Conservation (phyloP, 306 rosid genomes). For the Castanopsis chinensis region DNA sequence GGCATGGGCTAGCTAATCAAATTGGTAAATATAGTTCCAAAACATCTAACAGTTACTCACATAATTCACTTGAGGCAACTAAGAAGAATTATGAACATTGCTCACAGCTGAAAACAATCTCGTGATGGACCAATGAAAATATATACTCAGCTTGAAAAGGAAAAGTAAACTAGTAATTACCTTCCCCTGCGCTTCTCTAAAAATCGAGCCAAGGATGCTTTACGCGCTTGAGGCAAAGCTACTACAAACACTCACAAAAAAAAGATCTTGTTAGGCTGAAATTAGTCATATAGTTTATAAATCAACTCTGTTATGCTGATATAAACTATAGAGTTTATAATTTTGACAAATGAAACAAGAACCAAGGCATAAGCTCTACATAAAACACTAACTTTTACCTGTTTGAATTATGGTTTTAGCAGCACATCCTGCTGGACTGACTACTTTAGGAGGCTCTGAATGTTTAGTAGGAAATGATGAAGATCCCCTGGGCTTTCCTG, state of each 20-base stretch:
- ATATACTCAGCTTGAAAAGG: neutral
- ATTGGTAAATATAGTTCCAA: neutral
- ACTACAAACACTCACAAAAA: conserved; percentile 28
- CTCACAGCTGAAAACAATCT: neutral
- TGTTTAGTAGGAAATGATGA: conserved; percentile 35
- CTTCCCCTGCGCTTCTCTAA: conserved; percentile 96
- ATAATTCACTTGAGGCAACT: neutral
- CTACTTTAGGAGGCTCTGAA: conserved; percentile 44
- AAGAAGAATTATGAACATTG: neutral
- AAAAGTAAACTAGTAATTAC: conserved; percentile 35
- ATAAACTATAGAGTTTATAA: neutral
- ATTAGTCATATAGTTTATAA: neutral
- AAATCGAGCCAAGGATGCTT: conserved; percentile 93
- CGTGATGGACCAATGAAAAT: neutral
- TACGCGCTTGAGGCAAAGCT: conserved; percentile 86
- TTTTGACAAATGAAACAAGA: neutral
- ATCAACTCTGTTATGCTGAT: neutral
- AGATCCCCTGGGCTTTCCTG: conserved; percentile 41
- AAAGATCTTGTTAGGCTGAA: neutral
- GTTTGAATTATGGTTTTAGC: conserved; percentile 42
- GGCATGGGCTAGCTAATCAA: neutral
- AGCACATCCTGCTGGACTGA: conserved; percentile 38
- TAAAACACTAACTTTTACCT: conserved; percentile 42
- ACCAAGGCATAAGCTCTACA: neutral
- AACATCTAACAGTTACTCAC: neutral